Percentiles rank a stretch among this genome's conserved stretches.
Evolutionary conservation across 305 asterid genomes (phyloP).

Genomic region (Solanum aculeatissimum): DNA sequence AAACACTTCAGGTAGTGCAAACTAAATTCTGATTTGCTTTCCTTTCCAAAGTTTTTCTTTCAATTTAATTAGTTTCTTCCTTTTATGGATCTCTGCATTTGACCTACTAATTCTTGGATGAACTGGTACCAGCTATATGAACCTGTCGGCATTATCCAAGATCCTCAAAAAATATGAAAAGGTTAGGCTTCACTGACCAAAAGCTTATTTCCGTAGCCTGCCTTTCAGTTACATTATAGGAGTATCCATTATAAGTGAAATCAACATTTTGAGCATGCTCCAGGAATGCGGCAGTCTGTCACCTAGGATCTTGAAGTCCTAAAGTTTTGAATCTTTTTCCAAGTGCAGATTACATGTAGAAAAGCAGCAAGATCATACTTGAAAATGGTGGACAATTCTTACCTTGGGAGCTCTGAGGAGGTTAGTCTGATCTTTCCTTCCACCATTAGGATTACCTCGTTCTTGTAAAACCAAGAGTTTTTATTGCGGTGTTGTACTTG

Average conservation of each 20-base stretch:
- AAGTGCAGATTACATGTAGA: constrained; percentile 56
- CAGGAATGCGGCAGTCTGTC: not conserved
- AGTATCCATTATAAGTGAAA: not conserved
- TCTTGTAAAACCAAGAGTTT: not conserved
- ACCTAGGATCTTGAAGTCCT: not conserved
- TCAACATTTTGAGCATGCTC: not conserved
- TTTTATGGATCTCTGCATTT: not conserved
- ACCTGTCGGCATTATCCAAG: constrained; percentile 66
- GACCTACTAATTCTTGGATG: constrained; percentile 1
- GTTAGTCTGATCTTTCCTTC: constrained; percentile 19
- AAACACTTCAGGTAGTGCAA: constrained; percentile 48
- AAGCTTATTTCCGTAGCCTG: not conserved
- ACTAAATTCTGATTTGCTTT: not conserved
- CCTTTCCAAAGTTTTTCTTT: not conserved
- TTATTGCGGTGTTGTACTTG: not conserved
- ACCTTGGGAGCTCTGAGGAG: constrained; percentile 73
- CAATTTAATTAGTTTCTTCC: not conserved
- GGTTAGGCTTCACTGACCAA: constrained; percentile 21
- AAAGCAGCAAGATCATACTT: constrained; percentile 57
- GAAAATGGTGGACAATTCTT: constrained; percentile 65
- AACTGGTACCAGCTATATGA: constrained; percentile 44
- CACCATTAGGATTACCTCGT: not conserved
- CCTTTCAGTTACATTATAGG: not conserved
- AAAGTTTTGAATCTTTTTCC: constrained; percentile 1
- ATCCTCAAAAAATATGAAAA: constrained; percentile 84